These are phyloP conservation scores for Musa balbisiana DNA, from an alignment of 202 grass and related monocot species.

Conservation along the genomic window DNA sequence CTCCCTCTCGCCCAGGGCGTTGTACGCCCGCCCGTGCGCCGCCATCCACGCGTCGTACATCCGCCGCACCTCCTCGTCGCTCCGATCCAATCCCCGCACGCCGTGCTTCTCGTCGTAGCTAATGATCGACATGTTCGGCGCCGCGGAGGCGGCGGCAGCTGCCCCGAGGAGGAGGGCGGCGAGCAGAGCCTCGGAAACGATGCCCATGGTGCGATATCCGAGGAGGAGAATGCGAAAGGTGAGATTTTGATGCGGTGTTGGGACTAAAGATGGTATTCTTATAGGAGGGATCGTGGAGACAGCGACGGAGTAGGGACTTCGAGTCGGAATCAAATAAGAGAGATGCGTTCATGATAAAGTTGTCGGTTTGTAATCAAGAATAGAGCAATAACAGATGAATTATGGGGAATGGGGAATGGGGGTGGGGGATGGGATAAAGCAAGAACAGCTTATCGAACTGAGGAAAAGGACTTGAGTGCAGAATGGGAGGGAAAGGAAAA, in stretches of 20 bases:
- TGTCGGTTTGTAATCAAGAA: no score
- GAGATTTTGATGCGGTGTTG: neutral
- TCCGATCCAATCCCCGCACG: constrained; percentile 2
- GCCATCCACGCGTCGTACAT: constrained; percentile 15
- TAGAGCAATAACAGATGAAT: neutral
- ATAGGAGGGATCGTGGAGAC: neutral
- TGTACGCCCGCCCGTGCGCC: neutral
- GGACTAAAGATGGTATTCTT: neutral
- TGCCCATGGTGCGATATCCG: neutral
- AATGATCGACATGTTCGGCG: constrained; percentile 19
- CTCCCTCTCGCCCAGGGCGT: constrained; percentile 17
- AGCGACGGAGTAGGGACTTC: neutral
- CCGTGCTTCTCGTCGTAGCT: constrained; percentile 9
- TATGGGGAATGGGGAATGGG: neutral
- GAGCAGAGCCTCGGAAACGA: neutral
- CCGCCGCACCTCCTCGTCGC: constrained; percentile 15
- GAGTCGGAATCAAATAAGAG: neutral
- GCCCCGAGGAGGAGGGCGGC: neutral
- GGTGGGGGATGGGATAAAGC: neutral
- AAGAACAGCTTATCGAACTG: neutral
- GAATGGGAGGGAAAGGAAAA: neutral
- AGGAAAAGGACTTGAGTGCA: neutral
- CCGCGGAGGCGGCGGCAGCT: constrained; percentile 9
- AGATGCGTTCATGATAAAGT: no score
- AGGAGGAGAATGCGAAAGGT: neutral